Conservation (phyloP, 805 yeast species). For the Blastobotrys robertii region DNA sequence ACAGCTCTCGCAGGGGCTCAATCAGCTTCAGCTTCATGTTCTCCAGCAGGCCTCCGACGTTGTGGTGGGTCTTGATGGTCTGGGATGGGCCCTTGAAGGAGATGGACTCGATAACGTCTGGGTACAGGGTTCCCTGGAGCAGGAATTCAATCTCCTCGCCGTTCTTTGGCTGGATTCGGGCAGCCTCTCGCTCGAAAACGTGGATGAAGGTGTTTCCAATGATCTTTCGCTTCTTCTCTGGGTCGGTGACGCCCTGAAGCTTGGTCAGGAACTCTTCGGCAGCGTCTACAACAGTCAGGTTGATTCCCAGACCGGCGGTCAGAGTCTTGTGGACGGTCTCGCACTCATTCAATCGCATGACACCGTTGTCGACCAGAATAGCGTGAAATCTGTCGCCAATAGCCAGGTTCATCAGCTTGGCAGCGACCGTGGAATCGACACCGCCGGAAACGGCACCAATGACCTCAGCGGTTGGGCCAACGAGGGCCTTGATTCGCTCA, state of each 20-base stretch:
- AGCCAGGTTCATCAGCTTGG: conserved; percentile 95
- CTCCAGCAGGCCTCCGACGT: conserved; percentile 95
- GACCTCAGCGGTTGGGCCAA: conserved; percentile 97
- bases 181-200: conserved; percentile 94
- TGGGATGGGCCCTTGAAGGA: conserved; percentile 99
- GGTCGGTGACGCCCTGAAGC: conserved; percentile 91
- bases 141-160: conserved; percentile 83
- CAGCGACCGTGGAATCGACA: conserved; percentile 98
- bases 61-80: conserved; percentile 98
- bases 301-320: conserved; percentile 88
- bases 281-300: conserved; percentile 91
- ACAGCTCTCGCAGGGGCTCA: conserved; percentile 96
- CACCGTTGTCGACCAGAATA: conserved; percentile 95
- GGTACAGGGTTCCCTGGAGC: conserved; percentile 95
- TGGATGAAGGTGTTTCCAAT: conserved; percentile 97
- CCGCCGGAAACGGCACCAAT: conserved; percentile 99
- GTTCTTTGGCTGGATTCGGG: conserved; percentile 68
- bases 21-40: conserved; percentile 97
- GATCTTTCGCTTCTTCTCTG: conserved; percentile 97
- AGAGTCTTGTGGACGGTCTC: conserved; percentile 78
- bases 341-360: conserved; percentile 92
- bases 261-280: conserved; percentile 77
- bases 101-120: conserved; percentile 96
- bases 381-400: conserved; percentile 99
- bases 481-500: conserved; percentile 78